Evolutionary conservation across 768 basidiomycete genomes (phyloP).

Genomic region (Phylloporus arenicola): DNA sequence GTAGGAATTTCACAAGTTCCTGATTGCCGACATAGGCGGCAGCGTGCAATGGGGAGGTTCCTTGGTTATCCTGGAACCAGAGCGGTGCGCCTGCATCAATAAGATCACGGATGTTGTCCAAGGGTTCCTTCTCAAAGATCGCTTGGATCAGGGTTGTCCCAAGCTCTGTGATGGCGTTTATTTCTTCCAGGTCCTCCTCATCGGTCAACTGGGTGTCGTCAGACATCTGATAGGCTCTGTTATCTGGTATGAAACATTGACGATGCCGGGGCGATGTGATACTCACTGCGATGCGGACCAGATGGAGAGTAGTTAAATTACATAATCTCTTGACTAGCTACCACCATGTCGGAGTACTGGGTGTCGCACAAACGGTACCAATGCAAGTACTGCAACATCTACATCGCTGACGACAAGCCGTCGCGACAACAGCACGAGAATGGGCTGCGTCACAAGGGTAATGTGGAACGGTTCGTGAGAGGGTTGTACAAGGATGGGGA

Average conservation of each 20-base stretch:
- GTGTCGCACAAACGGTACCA: conserved; percentile 88
- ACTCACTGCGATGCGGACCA: neutral
- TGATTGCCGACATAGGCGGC: conserved; percentile 70
- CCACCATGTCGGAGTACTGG: conserved; percentile 84
- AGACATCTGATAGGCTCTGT: conserved; percentile 11
- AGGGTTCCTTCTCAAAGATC: conserved; percentile 47
- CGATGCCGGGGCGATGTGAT: neutral
- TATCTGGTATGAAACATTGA: neutral
- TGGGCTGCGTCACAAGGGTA: conserved; percentile 91
- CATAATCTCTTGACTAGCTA: conserved; percentile 16
- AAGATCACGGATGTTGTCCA: conserved; percentile 41
- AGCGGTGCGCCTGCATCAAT: conserved; percentile 69
- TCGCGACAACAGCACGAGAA: conserved; percentile 90
- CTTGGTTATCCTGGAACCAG: conserved; percentile 88
- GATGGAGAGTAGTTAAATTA: conserved; percentile 3
- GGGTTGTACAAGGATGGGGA: conserved; percentile 91
- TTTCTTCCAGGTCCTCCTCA: conserved; percentile 31
- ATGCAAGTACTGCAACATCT: conserved; percentile 97
- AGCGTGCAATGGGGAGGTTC: conserved; percentile 81
- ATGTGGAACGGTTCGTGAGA: conserved; percentile 86
- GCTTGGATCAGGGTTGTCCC: conserved; percentile 56
- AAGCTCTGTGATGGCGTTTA: conserved; percentile 44
- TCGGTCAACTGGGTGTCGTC: conserved; percentile 15
- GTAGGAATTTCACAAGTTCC: conserved; percentile 57
- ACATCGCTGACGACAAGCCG: conserved; percentile 93